These are phyloP conservation scores for Eucalyptus victrix DNA, from an alignment of 345 rosid genomes.

Conservation along the genomic window DNA sequence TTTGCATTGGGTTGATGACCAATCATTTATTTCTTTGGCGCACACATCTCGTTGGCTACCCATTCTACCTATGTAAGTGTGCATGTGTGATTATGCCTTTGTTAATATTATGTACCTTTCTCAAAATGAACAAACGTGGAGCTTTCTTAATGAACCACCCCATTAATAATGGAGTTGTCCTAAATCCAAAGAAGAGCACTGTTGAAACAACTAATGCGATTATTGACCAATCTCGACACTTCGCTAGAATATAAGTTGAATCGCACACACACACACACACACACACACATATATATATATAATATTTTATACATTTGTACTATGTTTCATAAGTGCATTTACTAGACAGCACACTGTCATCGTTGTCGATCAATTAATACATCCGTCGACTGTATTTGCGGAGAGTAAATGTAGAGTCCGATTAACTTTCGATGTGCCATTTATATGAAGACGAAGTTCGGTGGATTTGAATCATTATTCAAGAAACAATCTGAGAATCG, in stretches of 20 bases:
- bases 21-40: background rate
- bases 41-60: background rate
- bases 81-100: background rate
- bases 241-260: background rate
- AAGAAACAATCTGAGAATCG: background rate
- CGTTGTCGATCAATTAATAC: background rate
- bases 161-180: background rate
- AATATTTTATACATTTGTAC: background rate
- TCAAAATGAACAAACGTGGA: background rate
- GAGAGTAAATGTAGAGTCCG: background rate
- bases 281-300: too few species aligned
- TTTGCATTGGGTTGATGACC: background rate
- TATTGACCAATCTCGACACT: background rate
- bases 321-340: background rate
- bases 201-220: background rate
- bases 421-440: fast-evolving
- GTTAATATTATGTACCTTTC: background rate
- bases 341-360: background rate
- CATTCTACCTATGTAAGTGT: background rate
- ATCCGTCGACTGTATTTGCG: background rate
- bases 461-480: background rate
- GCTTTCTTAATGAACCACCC: background rate
- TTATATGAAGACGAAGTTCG: background rate
- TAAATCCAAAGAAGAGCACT: background rate
- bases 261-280: background rate